phyloP scores from a whole-genome alignment of 495 filamentous ascomycete species.

The Penicillium steckii region DNA sequence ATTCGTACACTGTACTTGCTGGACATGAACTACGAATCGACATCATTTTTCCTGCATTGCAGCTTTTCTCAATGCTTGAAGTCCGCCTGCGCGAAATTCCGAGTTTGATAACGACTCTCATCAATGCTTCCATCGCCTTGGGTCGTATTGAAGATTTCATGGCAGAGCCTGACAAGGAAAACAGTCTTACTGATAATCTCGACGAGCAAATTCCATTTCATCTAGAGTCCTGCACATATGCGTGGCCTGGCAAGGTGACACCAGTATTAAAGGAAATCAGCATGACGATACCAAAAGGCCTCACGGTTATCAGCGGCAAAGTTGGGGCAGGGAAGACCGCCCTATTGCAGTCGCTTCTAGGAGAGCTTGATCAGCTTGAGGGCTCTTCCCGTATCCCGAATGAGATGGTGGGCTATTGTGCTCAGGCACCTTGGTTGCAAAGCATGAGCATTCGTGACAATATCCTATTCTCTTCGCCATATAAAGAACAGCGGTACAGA shows the following conservation, averaged over 20 bases:
- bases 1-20: slow-evolving; percentile 70
- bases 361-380: slow-evolving; percentile 66
- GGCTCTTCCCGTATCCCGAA: slow-evolving; percentile 60
- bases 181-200: slow-evolving; percentile 29
- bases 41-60: slow-evolving; percentile 77
- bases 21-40: slow-evolving; percentile 66
- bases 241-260: slow-evolving; percentile 66
- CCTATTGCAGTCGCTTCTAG: slow-evolving; percentile 72
- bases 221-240: slow-evolving; percentile 65
- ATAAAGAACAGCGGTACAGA: slow-evolving; percentile 62
- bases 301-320: slow-evolving; percentile 68
- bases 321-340: slow-evolving; percentile 82
- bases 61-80: slow-evolving; percentile 74
- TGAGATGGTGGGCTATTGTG: slow-evolving; percentile 76
- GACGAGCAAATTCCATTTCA: slow-evolving; percentile 36
- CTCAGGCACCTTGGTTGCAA: slow-evolving; percentile 85
- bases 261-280: slow-evolving; percentile 63
- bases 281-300: slow-evolving; percentile 58
- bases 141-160: slow-evolving; percentile 82
- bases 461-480: slow-evolving; percentile 72
- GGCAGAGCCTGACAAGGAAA: slow-evolving; percentile 73
- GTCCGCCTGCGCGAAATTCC: slow-evolving; percentile 68
- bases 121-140: slow-evolving; percentile 74
- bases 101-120: slow-evolving; percentile 62
- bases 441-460: slow-evolving; percentile 89